Evolutionary conservation across 1,284 basidiomycete species (phyloP).

Genomic region (Fomes fomentarius): DNA sequence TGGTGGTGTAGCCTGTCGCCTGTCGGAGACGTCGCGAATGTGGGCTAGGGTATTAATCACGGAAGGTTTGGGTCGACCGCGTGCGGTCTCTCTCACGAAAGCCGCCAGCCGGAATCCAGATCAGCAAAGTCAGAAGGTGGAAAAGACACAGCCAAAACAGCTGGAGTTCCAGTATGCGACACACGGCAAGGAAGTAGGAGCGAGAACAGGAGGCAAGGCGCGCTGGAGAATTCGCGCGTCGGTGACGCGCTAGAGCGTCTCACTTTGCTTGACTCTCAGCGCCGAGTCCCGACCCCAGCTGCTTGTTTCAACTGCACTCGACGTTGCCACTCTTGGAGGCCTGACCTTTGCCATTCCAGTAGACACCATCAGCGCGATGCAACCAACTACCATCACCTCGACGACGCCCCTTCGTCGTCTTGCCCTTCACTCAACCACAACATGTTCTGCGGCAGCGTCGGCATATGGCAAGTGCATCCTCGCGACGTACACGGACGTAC

Average conservation of each 20-base stretch:
- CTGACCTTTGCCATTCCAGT: neutral
- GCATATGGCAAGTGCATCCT: constrained; percentile 82
- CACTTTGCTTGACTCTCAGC: neutral
- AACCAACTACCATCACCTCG: constrained; percentile 29
- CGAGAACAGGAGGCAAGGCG: too few species aligned
- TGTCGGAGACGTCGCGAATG: neutral
- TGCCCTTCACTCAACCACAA: constrained; percentile 68
- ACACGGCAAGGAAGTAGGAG: too few species aligned
- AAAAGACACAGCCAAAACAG: too few species aligned
- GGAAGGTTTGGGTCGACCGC: too few species aligned
- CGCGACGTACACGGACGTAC: constrained; percentile 75
- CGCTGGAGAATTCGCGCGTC: too few species aligned
- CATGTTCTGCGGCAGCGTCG: constrained; percentile 69
- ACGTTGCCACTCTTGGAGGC: neutral
- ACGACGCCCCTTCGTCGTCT: constrained; percentile 59
- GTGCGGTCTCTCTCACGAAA: neutral
- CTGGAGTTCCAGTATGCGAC: too few species aligned
- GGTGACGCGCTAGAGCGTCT: too few species aligned
- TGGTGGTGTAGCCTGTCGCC: constrained; percentile 27
- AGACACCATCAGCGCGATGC: constrained; percentile 12
- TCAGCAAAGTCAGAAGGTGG: too few species aligned
- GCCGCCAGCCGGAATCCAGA: too few species aligned
- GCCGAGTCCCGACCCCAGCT: too few species aligned
- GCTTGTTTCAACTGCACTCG: too few species aligned
- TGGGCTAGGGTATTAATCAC: neutral